A percentile compares a stretch with the other conserved stretches of the same genome.
Conservation (phyloP, 805 yeast species). For the Priceomyces castillae region DNA sequence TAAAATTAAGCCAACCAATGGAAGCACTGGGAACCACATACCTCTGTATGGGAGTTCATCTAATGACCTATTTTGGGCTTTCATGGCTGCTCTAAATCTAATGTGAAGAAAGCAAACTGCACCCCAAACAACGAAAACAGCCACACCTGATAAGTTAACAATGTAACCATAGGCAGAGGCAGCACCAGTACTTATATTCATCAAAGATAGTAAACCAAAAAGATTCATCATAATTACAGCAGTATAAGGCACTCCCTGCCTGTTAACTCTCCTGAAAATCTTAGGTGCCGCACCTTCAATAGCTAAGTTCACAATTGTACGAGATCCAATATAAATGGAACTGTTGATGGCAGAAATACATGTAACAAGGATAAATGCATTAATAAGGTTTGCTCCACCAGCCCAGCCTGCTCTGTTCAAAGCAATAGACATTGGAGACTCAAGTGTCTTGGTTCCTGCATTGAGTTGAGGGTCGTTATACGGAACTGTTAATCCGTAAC, state of each 20-base stretch:
- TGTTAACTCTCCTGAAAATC: conserved; percentile 49
- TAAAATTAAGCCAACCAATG: conserved; percentile 47
- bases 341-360: conserved; percentile 70
- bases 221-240: conserved; percentile 55
- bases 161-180: conserved; percentile 51
- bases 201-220: conserved; percentile 54
- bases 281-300: conserved; percentile 59
- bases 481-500: conserved; percentile 49
- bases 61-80: conserved; percentile 32
- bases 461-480: conserved; percentile 21
- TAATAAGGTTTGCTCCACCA: conserved; percentile 50
- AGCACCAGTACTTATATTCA: conserved; percentile 57
- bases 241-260: conserved; percentile 61
- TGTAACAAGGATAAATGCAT: conserved; percentile 60
- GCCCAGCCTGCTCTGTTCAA: conserved; percentile 40
- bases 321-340: conserved; percentile 64
- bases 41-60: conserved; percentile 37
- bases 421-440: conserved; percentile 30
- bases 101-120: conserved; percentile 54
- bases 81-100: conserved; percentile 50
- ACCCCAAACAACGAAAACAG: conserved; percentile 69
- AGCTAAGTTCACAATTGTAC: conserved; percentile 65
- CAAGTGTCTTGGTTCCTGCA: conserved; percentile 38
- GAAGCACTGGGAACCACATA: conserved; percentile 48
- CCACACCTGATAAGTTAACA: conserved; percentile 57